Evolutionary conservation across 225 moss, liverwort and hornwort species (phyloP).

Genomic region (Pseudisothecium myosuroides): DNA sequence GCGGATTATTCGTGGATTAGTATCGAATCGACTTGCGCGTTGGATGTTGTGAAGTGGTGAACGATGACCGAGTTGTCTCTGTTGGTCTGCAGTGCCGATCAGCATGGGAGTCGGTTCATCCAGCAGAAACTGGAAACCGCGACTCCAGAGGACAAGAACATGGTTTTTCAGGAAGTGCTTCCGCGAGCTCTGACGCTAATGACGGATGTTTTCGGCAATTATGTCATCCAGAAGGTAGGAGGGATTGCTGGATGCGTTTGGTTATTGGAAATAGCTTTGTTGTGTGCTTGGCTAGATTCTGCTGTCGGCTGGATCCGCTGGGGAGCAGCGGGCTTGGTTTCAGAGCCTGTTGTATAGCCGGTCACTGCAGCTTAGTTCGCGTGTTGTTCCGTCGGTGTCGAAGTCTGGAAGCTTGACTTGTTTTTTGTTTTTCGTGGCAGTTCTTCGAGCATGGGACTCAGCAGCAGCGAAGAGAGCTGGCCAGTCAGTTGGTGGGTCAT

Average conservation of each 20-base stretch:
- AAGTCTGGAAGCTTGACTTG: neutral
- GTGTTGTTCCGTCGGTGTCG: neutral
- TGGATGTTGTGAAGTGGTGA: neutral
- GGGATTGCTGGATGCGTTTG: neutral
- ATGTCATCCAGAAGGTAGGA: constrained; percentile 92
- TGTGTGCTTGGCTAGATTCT: neutral
- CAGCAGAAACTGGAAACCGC: constrained; percentile 95
- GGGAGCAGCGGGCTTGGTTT: neutral
- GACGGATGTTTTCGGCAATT: constrained; percentile 97
- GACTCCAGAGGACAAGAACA: constrained; percentile 76
- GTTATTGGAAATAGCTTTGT: neutral
- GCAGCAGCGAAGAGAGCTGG: constrained; percentile 88
- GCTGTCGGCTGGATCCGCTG: neutral
- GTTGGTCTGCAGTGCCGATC: constrained; percentile 71
- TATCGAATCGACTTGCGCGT: neutral
- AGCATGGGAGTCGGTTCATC: constrained; percentile 96
- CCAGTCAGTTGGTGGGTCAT: constrained; percentile 80
- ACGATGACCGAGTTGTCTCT: neutral
- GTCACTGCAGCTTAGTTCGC: neutral
- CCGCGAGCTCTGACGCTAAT: constrained; percentile 87
- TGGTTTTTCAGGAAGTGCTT: constrained; percentile 97
- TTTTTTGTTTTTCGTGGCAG: constrained; percentile 17
- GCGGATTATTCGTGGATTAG: neutral
- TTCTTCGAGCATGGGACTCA: constrained; percentile 94
- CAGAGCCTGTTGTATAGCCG: too few relatives aligned